A percentile compares a stretch with the other conserved stretches of the same genome.
Conservation (phyloP, 2,329 filamentous ascomycete species). For the Sporothrix pseudoabietina region DNA sequence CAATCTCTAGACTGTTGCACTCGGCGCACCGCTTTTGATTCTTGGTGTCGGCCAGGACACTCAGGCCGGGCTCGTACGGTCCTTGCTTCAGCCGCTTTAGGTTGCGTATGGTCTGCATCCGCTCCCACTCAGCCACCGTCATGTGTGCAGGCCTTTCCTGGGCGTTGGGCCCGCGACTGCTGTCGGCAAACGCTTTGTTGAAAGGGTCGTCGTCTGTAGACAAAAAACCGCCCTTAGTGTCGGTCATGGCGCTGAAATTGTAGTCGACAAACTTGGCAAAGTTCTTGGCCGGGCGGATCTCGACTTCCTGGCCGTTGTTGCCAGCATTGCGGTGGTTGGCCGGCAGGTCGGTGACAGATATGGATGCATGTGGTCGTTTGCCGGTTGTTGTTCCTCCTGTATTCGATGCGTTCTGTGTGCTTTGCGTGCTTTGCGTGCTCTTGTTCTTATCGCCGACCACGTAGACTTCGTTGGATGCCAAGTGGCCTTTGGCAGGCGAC, state of each 20-base stretch:
- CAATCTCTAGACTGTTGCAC: conserved; percentile 82
- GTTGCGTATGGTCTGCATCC: conserved; percentile 71
- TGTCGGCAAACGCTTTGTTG: conserved; percentile 68
- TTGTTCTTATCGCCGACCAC: conserved; percentile 44
- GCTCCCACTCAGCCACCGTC: conserved; percentile 90
- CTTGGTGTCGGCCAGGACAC: conserved; percentile 64
- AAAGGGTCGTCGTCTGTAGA: conserved; percentile 88
- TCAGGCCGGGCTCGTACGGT: conserved; percentile 87
- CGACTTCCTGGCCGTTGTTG: conserved; percentile 50
- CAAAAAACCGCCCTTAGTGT: conserved; percentile 95
- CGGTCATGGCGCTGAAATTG: conserved; percentile 96
- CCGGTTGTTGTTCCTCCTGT: conserved; percentile 25
- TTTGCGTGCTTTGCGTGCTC: background rate
- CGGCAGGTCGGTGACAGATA: conserved; percentile 56
- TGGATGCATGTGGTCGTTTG: conserved; percentile 71
- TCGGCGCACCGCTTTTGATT: conserved; percentile 78
- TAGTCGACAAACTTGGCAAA: conserved; percentile 96
- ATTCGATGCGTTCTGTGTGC: background rate
- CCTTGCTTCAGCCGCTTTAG: conserved; percentile 74
- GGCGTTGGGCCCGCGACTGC: conserved; percentile 43
- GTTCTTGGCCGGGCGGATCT: conserved; percentile 76
- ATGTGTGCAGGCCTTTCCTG: conserved; percentile 73
- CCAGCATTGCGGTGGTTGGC: conserved; percentile 69
- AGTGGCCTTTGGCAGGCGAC: conserved; percentile 67
- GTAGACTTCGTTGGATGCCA: conserved; percentile 67